Conservation (phyloP, 345 rosid genomes). For the Nasturtium officinale region DNA sequence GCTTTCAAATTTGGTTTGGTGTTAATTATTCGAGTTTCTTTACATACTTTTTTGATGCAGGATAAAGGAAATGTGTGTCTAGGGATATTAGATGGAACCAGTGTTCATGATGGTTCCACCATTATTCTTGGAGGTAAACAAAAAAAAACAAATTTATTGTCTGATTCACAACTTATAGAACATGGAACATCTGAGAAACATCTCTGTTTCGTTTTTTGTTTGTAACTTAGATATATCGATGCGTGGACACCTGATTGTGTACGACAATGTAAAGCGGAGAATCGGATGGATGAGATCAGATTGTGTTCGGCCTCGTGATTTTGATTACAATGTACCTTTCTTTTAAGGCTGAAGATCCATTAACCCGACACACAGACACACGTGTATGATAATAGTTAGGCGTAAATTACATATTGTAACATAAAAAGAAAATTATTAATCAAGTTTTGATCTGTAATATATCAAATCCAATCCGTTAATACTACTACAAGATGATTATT, state of each 20-base stretch:
- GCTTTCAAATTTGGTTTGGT: not conserved
- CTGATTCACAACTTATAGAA: not conserved
- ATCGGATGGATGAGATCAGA: constrained; percentile 80
- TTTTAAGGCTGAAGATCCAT: constrained; percentile 22
- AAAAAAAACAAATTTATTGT: not conserved
- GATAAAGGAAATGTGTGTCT: constrained; percentile 79
- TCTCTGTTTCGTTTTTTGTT: not conserved
- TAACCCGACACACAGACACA: not conserved
- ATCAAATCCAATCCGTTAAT: not conserved
- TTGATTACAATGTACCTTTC: constrained; percentile 33
- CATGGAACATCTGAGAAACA: not conserved
- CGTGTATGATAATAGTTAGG: constrained; percentile 1
- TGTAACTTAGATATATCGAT: constrained; percentile 69
- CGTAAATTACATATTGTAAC: constrained; percentile 14
- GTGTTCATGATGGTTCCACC: constrained; percentile 75
- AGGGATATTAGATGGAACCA: constrained; percentile 89
- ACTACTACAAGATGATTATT: no score
- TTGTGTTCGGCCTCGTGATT: constrained; percentile 52
- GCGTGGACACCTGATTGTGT: constrained; percentile 72
- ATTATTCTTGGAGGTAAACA: constrained; percentile 80
- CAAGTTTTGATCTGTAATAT: constrained; percentile 13
- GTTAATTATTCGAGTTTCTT: not conserved
- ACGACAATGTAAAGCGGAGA: constrained; percentile 69
- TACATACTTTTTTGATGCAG: constrained; percentile 49
- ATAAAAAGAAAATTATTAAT: not conserved